Conservation (phyloP, 495 filamentous ascomycete species). For the Hypoxylon fuscum region DNA sequence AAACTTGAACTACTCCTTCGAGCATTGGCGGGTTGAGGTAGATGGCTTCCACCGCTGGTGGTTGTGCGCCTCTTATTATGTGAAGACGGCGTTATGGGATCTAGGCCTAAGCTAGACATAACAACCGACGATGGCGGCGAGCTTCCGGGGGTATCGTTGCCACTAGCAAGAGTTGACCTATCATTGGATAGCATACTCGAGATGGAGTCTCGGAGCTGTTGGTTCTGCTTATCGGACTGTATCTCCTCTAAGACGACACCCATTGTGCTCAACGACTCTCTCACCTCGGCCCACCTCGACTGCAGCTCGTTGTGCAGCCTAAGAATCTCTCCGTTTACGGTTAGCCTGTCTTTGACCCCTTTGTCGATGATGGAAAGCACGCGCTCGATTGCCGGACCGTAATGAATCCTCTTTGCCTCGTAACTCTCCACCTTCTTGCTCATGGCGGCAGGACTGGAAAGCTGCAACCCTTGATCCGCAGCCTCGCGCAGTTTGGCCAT, state of each 20-base stretch:
- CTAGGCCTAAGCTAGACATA: slow-evolving; percentile 65
- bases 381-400: slow-evolving; percentile 91
- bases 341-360: slow-evolving; percentile 87
- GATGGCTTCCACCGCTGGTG: slow-evolving; percentile 48
- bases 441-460: slow-evolving; percentile 71
- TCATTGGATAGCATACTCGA: slow-evolving; percentile 92
- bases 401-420: slow-evolving; percentile 94
- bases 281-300: slow-evolving; percentile 77
- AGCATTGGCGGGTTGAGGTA: slow-evolving; percentile 54
- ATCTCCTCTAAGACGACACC: slow-evolving; percentile 78
- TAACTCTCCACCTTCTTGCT: slow-evolving; percentile 89
- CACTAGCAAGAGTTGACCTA: slow-evolving; percentile 75
- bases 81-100: slow-evolving; percentile 52
- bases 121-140: slow-evolving; percentile 92
- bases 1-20: slow-evolving; percentile 41
- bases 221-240: slow-evolving; percentile 67
- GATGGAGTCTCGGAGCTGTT: slow-evolving; percentile 90
- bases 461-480: slow-evolving; percentile 74
- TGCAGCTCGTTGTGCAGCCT: slow-evolving; percentile 84
- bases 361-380: slow-evolving; percentile 91
- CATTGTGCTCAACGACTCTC: slow-evolving; percentile 77
- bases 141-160: slow-evolving; percentile 81
- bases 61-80: slow-evolving; percentile 55
- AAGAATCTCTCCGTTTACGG: slow-evolving; percentile 93
- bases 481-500: slow-evolving; percentile 83